Evolutionary conservation across 345 rosid species (phyloP), one percentile per base, ranked within the genome.

Genomic region (Salix exigua): DNA sequence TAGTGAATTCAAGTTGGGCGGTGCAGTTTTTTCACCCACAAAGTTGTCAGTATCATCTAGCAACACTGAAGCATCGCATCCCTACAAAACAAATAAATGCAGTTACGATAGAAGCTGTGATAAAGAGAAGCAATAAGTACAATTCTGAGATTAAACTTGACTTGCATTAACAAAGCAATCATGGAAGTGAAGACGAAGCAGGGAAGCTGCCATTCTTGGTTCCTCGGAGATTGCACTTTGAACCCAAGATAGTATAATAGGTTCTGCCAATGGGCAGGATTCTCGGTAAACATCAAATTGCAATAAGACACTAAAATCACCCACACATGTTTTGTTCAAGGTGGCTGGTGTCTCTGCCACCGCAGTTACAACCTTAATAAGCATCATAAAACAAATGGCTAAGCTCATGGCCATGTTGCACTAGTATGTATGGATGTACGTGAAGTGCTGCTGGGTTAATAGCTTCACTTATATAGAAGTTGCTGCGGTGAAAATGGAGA

Each of bases 41-140:
- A 91, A 85, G 69, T 81, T 80, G 33, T 73, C 80, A 1, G 82
- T 79, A 75, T 93, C 97, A 74, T 91, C 97, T 62, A 95, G 82
- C 85, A 95, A 75, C 35, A 95, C 89, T 1, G 97, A 93, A 53
- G 82, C 97, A 83, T 90, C 97, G 76, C 97, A 95, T 21, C 97
- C 97, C 97, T 95, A 85, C 72, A 84, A 71, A 48, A 30, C 31
- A 30, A 30, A 30, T 30, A 30, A 30, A 30, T 30, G 31, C 31
- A 31, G 33, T 21, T 9, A 26, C 31, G 33, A 31, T 33, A n/a
- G 53, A 21, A 35, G 37, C 13, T 68, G 37, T 14, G 13, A 67
- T 69, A 7, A 7, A 23, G n/a, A 46, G 30, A 30, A 30, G 23
- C 16, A 6, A 18, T 10, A 72, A 3, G 38, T 30, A 17, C 19